These are phyloP conservation scores for Blastobotrys peoriensis DNA, from an alignment of 805 yeast genomes.

Conservation along the genomic window DNA sequence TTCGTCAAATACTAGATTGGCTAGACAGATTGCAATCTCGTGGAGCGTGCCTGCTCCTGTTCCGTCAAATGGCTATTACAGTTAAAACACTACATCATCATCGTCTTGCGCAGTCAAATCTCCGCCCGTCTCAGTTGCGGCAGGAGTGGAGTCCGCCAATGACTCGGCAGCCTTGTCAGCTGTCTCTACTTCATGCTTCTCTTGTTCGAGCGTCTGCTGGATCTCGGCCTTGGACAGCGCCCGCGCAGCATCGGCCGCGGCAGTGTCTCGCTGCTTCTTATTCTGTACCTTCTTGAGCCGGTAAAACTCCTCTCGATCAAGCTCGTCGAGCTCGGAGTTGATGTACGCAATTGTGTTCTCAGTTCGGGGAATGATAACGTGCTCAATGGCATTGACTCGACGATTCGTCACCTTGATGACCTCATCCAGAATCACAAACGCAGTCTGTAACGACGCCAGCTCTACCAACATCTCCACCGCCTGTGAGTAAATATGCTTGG, in stretches of 20 bases:
- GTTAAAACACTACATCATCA: conserved; percentile 20
- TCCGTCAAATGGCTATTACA: neutral
- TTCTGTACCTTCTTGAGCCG: conserved; percentile 94
- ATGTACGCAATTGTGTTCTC: conserved; percentile 90
- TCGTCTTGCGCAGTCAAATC: conserved; percentile 14
- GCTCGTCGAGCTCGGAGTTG: conserved; percentile 92
- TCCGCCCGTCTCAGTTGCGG: conserved; percentile 3
- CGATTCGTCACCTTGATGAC: conserved; percentile 97
- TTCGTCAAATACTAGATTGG: too few species aligned
- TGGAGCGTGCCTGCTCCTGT: too few species aligned
- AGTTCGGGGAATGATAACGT: conserved; percentile 94
- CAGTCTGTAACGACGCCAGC: conserved; percentile 92
- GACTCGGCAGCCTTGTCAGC: conserved; percentile 7
- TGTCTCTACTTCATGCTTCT: conserved; percentile 19
- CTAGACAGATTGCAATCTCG: too few species aligned
- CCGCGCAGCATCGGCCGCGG: conserved; percentile 46
- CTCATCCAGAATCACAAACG: conserved; percentile 92
- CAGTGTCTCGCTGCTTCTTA: conserved; percentile 78
- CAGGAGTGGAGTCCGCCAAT: neutral
- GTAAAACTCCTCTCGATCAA: conserved; percentile 97
- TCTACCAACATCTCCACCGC: conserved; percentile 97
- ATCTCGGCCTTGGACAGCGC: conserved; percentile 3
- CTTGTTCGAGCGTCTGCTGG: conserved; percentile 19
- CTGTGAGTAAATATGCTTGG: conserved; percentile 85
- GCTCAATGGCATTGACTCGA: conserved; percentile 98